Conservation (phyloP, 1,284 basidiomycete genomes). For the Golubevia pallescens region DNA sequence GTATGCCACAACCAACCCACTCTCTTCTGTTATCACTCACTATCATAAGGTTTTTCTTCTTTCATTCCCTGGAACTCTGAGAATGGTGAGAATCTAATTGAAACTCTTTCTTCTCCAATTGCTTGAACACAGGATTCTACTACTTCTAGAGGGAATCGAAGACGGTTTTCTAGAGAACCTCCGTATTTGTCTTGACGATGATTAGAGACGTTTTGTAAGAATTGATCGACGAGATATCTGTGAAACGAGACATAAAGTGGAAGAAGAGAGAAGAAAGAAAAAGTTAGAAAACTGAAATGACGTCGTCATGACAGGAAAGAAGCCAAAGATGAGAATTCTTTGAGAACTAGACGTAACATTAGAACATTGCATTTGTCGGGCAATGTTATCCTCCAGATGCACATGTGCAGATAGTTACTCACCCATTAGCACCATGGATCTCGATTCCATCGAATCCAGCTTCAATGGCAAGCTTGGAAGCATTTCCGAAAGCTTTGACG, state of each 20-base stretch:
- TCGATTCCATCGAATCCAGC: constrained; percentile 76
- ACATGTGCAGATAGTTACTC: neutral
- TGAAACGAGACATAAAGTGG: constrained; percentile 10
- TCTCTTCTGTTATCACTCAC: constrained; percentile 27
- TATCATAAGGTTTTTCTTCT: constrained; percentile 37
- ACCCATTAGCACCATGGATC: constrained; percentile 64
- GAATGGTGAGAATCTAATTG: constrained; percentile 71
- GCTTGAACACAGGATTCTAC: constrained; percentile 68
- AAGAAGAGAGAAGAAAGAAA: constrained; percentile 46
- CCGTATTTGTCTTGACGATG: constrained; percentile 72
- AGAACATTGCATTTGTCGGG: too few relatives aligned
- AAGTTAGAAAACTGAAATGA: constrained; percentile 8
- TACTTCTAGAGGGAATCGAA: constrained; percentile 68
- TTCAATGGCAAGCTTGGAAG: constrained; percentile 32
- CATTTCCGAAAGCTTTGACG: neutral
- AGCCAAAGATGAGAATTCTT: too few relatives aligned
- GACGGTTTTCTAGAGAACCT: constrained; percentile 70
- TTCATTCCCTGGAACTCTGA: constrained; percentile 67
- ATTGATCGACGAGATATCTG: constrained; percentile 71
- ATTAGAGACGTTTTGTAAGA: constrained; percentile 70
- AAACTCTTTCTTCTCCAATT: constrained; percentile 68
- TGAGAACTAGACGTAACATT: too few relatives aligned
- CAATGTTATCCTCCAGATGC: too few relatives aligned
- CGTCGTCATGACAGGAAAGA: neutral
- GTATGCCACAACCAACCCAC: neutral